Evolutionary conservation across 768 basidiomycete species (phyloP).

Genomic region (Panaeolus papilionaceus): DNA sequence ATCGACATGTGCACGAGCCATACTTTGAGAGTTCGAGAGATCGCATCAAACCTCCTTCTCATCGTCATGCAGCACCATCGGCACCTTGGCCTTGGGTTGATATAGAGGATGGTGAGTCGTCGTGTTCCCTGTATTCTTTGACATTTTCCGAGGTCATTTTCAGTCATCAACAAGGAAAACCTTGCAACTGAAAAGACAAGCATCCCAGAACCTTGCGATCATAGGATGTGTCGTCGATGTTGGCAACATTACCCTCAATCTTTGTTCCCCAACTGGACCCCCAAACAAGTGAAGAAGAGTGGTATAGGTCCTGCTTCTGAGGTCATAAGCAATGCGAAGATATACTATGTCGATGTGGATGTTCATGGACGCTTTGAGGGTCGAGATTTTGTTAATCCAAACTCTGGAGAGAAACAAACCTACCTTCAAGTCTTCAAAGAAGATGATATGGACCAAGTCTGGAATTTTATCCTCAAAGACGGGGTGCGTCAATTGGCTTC

Average conservation of each 20-base stretch:
- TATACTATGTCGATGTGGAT: conserved; percentile 50
- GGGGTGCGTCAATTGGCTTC: conserved; percentile 37
- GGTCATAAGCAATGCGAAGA: conserved; percentile 34
- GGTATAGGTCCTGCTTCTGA: conserved; percentile 44
- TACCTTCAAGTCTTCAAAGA: conserved; percentile 7
- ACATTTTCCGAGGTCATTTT: conserved; percentile 5
- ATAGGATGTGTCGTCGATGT: conserved; percentile 41
- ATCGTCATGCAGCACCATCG: conserved; percentile 52
- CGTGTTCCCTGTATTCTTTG: not conserved
- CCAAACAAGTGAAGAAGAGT: conserved; percentile 47
- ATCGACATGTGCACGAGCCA: not conserved
- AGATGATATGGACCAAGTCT: conserved; percentile 36
- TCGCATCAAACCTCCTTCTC: conserved; percentile 42
- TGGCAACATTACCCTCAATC: conserved; percentile 52
- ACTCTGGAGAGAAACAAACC: conserved; percentile 3
- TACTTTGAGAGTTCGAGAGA: conserved; percentile 21
- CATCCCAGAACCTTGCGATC: conserved; percentile 44
- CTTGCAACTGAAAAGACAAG: conserved; percentile 38
- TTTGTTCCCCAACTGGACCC: conserved; percentile 63
- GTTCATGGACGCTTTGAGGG: conserved; percentile 43
- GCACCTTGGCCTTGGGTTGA: conserved; percentile 56
- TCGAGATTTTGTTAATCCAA: conserved; percentile 30
- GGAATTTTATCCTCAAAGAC: conserved; percentile 41
- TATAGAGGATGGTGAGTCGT: conserved; percentile 41
- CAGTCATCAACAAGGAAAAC: conserved; percentile 45